Evolutionary conservation across 2,329 filamentous ascomycete species (phyloP).

Genomic region (Rhinocladiella similis): DNA sequence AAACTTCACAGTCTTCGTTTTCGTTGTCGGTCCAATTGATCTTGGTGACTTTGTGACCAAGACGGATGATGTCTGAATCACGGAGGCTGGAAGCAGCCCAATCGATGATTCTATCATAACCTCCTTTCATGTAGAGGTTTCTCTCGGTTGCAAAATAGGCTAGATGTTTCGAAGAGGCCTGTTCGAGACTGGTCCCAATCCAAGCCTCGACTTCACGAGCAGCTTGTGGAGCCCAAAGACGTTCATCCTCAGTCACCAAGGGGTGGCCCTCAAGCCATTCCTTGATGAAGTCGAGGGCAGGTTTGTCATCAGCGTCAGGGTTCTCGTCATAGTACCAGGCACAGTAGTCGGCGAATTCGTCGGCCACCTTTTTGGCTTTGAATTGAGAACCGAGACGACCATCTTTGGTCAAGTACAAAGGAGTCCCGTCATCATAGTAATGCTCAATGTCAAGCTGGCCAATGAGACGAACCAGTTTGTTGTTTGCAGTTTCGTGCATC

Average conservation of each 20-base stretch:
- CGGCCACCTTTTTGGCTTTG: slow-evolving; percentile 49
- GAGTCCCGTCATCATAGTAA: slow-evolving; percentile 47
- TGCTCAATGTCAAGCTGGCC: slow-evolving; percentile 44
- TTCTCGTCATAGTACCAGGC: slow-evolving; percentile 44
- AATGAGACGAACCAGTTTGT: slow-evolving; percentile 46
- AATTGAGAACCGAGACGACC: slow-evolving; percentile 46
- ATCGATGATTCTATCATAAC: slow-evolving; percentile 46
- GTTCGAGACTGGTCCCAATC: slow-evolving; percentile 44
- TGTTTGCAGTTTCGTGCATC: slow-evolving; percentile 49
- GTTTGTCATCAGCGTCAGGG: slow-evolving; percentile 43
- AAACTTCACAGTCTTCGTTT: slow-evolving; percentile 23
- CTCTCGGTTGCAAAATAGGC: slow-evolving; percentile 46
- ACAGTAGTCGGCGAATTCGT: slow-evolving; percentile 46
- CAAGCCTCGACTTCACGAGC: slow-evolving; percentile 46
- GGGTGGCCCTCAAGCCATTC: slow-evolving; percentile 44
- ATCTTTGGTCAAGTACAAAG: slow-evolving; percentile 44
- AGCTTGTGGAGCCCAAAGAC: slow-evolving; percentile 46
- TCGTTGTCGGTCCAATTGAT: slow-evolving; percentile 41
- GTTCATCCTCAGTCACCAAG: slow-evolving; percentile 44
- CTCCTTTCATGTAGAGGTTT: slow-evolving; percentile 48
- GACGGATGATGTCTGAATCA: slow-evolving; percentile 38
- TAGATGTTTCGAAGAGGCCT: slow-evolving; percentile 45
- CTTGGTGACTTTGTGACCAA: slow-evolving; percentile 41
- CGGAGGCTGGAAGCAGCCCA: slow-evolving; percentile 42
- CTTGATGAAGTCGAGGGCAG: slow-evolving; percentile 42